Conservation (phyloP, 179 eudicot genomes). For the Silene noctiflora region DNA sequence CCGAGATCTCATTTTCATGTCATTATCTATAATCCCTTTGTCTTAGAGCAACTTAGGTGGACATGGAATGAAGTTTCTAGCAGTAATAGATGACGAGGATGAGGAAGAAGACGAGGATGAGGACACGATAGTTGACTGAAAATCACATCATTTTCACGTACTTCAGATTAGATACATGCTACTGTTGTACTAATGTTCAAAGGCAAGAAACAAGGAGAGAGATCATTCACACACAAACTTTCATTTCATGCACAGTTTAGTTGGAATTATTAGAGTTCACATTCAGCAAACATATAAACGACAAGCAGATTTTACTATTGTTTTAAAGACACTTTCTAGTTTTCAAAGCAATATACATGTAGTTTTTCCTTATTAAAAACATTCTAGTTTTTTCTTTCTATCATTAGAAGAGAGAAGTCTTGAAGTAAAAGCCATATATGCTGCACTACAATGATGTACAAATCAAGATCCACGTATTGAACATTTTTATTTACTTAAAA, state of each 20-base stretch:
- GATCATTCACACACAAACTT: background rate
- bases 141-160: conserved; percentile 24
- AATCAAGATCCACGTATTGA: conserved; percentile 2
- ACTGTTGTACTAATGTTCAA: background rate
- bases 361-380: background rate
- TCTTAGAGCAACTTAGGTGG: conserved; percentile 29
- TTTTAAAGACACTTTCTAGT: too few relatives aligned
- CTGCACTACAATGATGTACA: background rate
- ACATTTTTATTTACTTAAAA: background rate
- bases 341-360: background rate
- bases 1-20: conserved; percentile 19
- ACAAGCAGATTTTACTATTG: too few relatives aligned
- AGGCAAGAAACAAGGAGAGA: background rate
- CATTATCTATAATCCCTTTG: conserved; percentile 31
- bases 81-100: background rate
- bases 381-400: background rate
- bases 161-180: conserved; percentile 1
- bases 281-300: too few relatives aligned
- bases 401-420: background rate
- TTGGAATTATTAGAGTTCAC: too few relatives aligned
- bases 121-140: conserved; percentile 11
- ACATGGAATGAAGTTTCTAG: background rate
- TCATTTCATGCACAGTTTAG: background rate
- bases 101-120: background rate
- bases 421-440: conserved; percentile 18